These are phyloP conservation scores for Calonectria hawksworthii DNA, from an alignment of 2,329 filamentous ascomycete species.

Conservation along the genomic window DNA sequence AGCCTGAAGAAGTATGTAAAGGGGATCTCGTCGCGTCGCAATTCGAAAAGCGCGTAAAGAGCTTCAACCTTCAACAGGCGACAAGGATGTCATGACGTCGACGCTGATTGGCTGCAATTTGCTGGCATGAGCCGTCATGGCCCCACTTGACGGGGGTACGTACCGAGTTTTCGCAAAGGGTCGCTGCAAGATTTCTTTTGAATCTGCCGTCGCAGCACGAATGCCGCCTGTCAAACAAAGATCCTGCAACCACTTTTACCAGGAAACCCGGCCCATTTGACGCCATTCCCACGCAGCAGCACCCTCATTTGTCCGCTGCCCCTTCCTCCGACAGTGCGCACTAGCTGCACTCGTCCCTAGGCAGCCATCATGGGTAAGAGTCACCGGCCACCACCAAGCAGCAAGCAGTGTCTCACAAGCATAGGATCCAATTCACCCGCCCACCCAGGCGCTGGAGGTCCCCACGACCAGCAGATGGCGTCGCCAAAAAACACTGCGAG, in stretches of 20 bases:
- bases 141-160: constrained; percentile 28
- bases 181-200: constrained; percentile 26
- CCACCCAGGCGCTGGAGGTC: constrained; percentile 22
- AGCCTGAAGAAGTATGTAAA: constrained; percentile 4
- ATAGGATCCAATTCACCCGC: constrained; percentile 32
- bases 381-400: background rate
- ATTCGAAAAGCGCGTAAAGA: constrained; percentile 30
- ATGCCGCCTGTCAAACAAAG: constrained; percentile 3
- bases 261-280: background rate
- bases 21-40: constrained; percentile 27
- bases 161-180: constrained; percentile 28
- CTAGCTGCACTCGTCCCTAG: constrained; percentile 23
- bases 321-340: constrained; percentile 31
- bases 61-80: background rate
- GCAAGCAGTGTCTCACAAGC: constrained; percentile 33
- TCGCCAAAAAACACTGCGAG: background rate
- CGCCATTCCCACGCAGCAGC: background rate
- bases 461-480: constrained; percentile 21
- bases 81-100: constrained; percentile 2
- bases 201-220: constrained; percentile 25
- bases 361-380: constrained; percentile 42
- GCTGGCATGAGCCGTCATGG: background rate
- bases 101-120: constrained; percentile 16
- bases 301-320: background rate
- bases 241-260: background rate